Evolutionary conservation across 306 rosid genomes (phyloP), one percentile per base, ranked within the genome.

Genomic region (Gleditsia sinensis): DNA sequence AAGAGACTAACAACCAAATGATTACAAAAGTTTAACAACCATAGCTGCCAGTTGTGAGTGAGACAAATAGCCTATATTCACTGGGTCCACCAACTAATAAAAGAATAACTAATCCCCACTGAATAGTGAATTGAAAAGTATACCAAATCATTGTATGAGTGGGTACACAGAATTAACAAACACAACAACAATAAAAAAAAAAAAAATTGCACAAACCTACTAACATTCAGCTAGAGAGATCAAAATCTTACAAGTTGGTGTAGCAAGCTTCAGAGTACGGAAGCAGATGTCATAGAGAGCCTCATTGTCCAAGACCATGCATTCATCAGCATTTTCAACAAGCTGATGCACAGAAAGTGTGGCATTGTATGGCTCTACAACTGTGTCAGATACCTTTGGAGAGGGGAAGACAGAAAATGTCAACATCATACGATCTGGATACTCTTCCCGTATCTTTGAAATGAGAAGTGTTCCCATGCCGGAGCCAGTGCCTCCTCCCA

Each of bases 341-440:
- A 91, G 97, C 89, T 91, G 97, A 63, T 91, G 97, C 28, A 91
- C 92, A 0, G 97, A 91, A 32, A 91, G 92, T 0, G 97, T 91
- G 59, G 97, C 97, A 81, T 91, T 91, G 78, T 91, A 91, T 0
- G 97, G 97, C 82, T 91, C 97, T n/a, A 91, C 97, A 74, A 91
- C 97, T 0, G 94, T 91, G 68, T 91, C 94, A 0, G 97, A 91
- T 2, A 91, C 97, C 86, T 91, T 91, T 4, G 97, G 97, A 16
- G 97, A 91, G 69, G 97, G 97, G 72, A 91, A 91, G 13, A 87
- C 91, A 0, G 91, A 87, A 71, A 87, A 87, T 10, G 91, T 87
- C 76, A 87, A 81, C 91, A 87, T 87, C 91, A 87, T 87, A 0
- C 91, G 82, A 59, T 87, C 91, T 1, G 91, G 91, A 48, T 84